These are phyloP conservation scores for Davidsoniella virescens DNA, from an alignment of 2,329 filamentous ascomycete genomes.

Conservation along the genomic window DNA sequence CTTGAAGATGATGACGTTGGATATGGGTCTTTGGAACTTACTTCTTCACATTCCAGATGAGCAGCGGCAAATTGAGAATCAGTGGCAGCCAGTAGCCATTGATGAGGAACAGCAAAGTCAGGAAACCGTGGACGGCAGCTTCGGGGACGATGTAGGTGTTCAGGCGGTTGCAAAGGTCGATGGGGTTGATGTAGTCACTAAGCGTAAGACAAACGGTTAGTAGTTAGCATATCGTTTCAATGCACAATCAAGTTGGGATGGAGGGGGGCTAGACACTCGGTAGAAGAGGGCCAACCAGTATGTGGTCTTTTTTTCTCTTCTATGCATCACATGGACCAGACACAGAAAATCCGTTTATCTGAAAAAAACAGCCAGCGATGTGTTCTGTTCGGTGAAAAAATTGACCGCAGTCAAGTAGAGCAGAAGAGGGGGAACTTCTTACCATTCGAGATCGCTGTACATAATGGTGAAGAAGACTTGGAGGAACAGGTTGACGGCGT, in stretches of 20 bases:
- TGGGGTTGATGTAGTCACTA: conserved; percentile 99
- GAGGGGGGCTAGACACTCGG: background rate
- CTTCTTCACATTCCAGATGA: conserved; percentile 97
- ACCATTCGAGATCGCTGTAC: conserved; percentile 99
- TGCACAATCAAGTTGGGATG: no score
- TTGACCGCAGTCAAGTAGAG: background rate
- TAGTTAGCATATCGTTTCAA: background rate
- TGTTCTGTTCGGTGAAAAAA: no score
- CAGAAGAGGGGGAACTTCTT: conserved; percentile 25
- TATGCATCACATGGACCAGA: no score
- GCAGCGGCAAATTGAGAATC: conserved; percentile 76
- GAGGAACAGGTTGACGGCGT: conserved; percentile 98
- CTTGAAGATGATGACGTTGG: no score
- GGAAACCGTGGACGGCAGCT: conserved; percentile 89
- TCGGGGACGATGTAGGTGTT: conserved; percentile 99
- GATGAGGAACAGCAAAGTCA: conserved; percentile 91
- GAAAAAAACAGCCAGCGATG: no score
- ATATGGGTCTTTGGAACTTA: conserved; percentile 32
- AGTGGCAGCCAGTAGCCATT: conserved; percentile 97
- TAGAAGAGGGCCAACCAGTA: no score
- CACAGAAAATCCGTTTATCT: background rate
- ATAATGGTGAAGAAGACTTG: conserved; percentile 99
- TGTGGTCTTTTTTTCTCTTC: no score
- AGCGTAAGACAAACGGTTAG: conserved; percentile 15
- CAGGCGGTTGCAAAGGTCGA: conserved; percentile 98